phyloP scores from a whole-genome alignment of 129 eudicot genomes.

The Helianthus tuberosus region DNA sequence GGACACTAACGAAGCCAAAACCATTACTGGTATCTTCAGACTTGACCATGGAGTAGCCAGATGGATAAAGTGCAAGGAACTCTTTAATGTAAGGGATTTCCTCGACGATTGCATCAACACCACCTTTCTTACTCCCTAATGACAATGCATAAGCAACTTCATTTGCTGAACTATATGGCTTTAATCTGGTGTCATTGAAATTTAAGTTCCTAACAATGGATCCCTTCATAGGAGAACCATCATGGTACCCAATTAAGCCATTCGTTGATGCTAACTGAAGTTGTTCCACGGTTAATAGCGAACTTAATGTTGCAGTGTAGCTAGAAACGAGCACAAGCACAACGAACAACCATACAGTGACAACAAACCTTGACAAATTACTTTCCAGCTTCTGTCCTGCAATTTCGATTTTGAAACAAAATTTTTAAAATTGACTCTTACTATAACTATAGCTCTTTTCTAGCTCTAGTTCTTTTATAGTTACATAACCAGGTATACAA shows the following conservation, averaged over 20 bases:
- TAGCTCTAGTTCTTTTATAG: too few species aligned
- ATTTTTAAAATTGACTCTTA: too few species aligned
- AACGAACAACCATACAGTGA: slow-evolving; percentile 42
- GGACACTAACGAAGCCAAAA: slow-evolving; percentile 46
- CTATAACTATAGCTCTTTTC: too few species aligned
- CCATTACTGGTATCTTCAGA: slow-evolving; percentile 27
- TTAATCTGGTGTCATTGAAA: background rate
- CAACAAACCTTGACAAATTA: slow-evolving; percentile 41
- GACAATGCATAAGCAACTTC: slow-evolving; percentile 1
- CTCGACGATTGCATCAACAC: slow-evolving; percentile 16
- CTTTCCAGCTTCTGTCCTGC: slow-evolving; percentile 31
- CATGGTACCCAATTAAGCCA: slow-evolving; percentile 4
- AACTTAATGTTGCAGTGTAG: slow-evolving; percentile 54
- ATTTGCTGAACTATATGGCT: background rate
- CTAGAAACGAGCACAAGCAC: slow-evolving; percentile 44
- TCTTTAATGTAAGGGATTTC: slow-evolving; percentile 16
- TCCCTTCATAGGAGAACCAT: background rate
- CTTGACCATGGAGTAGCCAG: slow-evolving; percentile 20
- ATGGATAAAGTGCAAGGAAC: background rate
- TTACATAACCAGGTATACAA: too few species aligned
- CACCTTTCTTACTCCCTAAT: background rate
- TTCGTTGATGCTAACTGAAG: slow-evolving; percentile 27
- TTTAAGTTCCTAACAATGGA: background rate
- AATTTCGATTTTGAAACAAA: background rate
- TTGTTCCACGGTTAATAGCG: slow-evolving; percentile 44